A percentile compares a stretch with the other conserved stretches of the same genome.
Evolutionary conservation across 2,329 filamentous ascomycete species (phyloP).

Genomic region (Paradendryphiella salina): DNA sequence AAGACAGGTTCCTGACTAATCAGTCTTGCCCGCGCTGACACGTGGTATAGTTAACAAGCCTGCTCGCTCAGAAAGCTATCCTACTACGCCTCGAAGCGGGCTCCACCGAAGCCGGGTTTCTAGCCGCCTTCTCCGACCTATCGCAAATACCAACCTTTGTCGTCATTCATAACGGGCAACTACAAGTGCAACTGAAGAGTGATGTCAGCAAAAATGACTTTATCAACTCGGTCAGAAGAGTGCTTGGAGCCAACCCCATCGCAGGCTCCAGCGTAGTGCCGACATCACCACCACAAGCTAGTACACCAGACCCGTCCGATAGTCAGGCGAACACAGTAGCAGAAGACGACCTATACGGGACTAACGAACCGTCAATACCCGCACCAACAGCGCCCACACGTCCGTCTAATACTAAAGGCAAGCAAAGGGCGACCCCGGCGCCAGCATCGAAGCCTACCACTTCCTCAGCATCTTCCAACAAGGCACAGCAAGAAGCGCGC

Average conservation of each 20-base stretch:
- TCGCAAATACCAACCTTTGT: slow-evolving; percentile 76
- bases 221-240: slow-evolving; percentile 56
- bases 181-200: slow-evolving; percentile 74
- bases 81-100: slow-evolving; percentile 70
- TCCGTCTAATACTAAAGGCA: slow-evolving; percentile 40
- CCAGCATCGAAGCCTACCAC: slow-evolving; percentile 43
- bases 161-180: slow-evolving; percentile 76
- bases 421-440: slow-evolving; percentile 49
- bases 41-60: slow-evolving; percentile 44
- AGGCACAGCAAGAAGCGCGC: slow-evolving; percentile 37
- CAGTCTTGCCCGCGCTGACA: neutral
- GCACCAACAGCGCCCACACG: slow-evolving; percentile 9
- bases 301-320: slow-evolving; percentile 11
- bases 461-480: slow-evolving; percentile 40
- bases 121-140: slow-evolving; percentile 82
- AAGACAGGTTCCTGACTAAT: neutral
- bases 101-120: slow-evolving; percentile 78
- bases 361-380: slow-evolving; percentile 6
- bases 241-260: slow-evolving; percentile 36
- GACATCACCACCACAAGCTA: slow-evolving; percentile 15
- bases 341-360: slow-evolving; percentile 13
- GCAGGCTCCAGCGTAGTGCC: slow-evolving; percentile 25
- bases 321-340: neutral
- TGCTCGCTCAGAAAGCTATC: slow-evolving; percentile 67
- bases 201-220: slow-evolving; percentile 70